A percentile compares a stretch with the other conserved stretches of the same genome.
Conservation (phyloP, 2,329 filamentous ascomycete genomes). For the Hypomyces perniciosus region DNA sequence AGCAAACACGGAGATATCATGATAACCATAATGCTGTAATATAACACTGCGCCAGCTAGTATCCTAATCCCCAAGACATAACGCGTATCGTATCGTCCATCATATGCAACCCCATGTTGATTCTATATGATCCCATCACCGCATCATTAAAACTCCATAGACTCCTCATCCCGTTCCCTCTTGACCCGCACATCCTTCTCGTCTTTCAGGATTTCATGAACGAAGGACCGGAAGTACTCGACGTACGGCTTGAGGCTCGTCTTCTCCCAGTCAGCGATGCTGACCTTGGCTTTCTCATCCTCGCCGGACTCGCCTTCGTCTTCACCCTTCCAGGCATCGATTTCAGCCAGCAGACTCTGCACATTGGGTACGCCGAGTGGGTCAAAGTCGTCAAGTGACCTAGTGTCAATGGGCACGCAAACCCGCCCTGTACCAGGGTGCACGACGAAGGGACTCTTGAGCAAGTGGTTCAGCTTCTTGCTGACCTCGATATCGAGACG, state of each 20-base stretch:
- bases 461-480: conserved; percentile 95
- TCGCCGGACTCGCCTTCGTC: conserved; percentile 38
- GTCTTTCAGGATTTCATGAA: conserved; percentile 72
- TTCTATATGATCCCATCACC: neutral
- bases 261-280: conserved; percentile 86
- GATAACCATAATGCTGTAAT: conserved; percentile 1
- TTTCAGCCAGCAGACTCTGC: conserved; percentile 72
- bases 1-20: neutral
- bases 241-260: conserved; percentile 90
- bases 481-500: conserved; percentile 94
- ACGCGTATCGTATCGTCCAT: neutral
- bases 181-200: conserved; percentile 52
- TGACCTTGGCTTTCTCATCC: conserved; percentile 28
- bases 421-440: conserved; percentile 91
- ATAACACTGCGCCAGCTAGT: neutral
- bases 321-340: conserved; percentile 67
- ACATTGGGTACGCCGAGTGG: conserved; percentile 87
- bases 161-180: conserved; percentile 47
- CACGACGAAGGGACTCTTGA: conserved; percentile 94
- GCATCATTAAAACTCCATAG: conserved; percentile 45
- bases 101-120: neutral
- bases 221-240: conserved; percentile 80
- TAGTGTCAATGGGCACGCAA: conserved; percentile 87
- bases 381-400: conserved; percentile 72
- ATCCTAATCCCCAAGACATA: neutral